Evolutionary conservation across 176 grass and related monocot species (phyloP), one percentile per base, ranked within the genome.

Genomic region (Carex cristatella): DNA sequence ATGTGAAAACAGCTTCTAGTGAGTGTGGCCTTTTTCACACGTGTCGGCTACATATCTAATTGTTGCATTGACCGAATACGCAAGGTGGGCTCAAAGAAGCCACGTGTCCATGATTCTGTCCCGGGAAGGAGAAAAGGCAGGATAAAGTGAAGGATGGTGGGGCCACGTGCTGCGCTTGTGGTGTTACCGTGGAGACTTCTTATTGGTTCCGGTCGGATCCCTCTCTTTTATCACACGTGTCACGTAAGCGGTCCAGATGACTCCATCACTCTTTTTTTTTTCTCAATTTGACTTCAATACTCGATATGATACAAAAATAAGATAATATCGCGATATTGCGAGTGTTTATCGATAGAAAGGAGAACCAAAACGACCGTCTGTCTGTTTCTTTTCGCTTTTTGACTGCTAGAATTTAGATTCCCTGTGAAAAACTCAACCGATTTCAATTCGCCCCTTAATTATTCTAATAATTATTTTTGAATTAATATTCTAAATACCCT

Each of bases 61-160:
- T 19, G 31, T 31, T 33, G 62, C 18, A 68, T 70, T 48, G 72
- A 49, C 40, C 30, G 72, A 4, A 78, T 49, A 79, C 71, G 70
- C 69, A 86, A 78, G 56, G 69, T 48, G 33, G 15, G 49, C 19
- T 57, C 4, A 33, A 14, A 7, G 16, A 11, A 11, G 56, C 55
- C 79, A 81, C 79, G 58, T 81, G 79, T 81, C 57, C 76, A 9
- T 31, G 11, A 19, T 7, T 30, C 12, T 79, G 42, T 79, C 4
- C 23, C 56, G 76, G 23, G 30, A 57, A 57, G 48, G 10, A 79
- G 23, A 62, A 81, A 79, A 79, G 14, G 76, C 11, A 1, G 35
- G 53, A 38, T 81, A 81, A 81, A 81, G 79, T 44, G 79, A 65
- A 23, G 15, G 2, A 7, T 48, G 55, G 58, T 81, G 79, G 79